A percentile compares a stretch with the other conserved stretches of the same genome.
phyloP scores from a whole-genome alignment of 805 yeast genomes.

The Ogataea ramenticola region DNA sequence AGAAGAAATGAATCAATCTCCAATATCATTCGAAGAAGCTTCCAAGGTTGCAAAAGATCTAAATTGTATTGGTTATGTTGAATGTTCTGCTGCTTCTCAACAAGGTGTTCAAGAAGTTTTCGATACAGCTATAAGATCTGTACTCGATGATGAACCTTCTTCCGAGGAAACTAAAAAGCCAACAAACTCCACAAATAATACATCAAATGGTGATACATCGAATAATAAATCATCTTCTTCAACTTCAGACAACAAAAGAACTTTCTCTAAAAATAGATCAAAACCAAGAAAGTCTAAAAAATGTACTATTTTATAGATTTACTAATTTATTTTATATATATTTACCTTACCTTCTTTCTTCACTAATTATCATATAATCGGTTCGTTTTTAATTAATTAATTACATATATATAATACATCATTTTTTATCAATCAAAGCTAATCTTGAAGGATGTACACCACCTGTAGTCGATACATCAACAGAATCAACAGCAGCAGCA shows the following conservation, averaged over 20 bases:
- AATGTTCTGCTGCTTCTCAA: conserved; percentile 96
- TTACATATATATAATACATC: background rate
- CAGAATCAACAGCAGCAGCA: conserved; percentile 4
- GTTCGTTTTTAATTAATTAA: too few relatives aligned
- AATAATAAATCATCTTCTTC: background rate
- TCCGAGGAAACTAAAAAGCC: too few relatives aligned
- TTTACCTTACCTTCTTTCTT: background rate
- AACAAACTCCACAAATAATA: too few relatives aligned
- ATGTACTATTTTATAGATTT: conserved; percentile 69
- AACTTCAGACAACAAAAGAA: background rate
- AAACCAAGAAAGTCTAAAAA: conserved; percentile 56
- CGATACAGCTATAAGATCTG: conserved; percentile 98
- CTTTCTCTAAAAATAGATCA: background rate
- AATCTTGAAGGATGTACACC: conserved; percentile 66
- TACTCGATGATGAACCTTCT: conserved; percentile 89
- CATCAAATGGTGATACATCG: conserved; percentile 9
- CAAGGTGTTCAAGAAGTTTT: conserved; percentile 96
- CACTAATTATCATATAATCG: background rate
- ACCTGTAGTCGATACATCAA: too few relatives aligned
- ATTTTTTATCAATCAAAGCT: conserved; percentile 30
- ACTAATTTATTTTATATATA: background rate
- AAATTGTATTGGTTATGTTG: conserved; percentile 94
- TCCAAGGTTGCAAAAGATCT: conserved; percentile 89
- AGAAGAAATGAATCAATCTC: conserved; percentile 82
- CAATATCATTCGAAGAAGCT: conserved; percentile 82